Evolutionary conservation across 805 yeast genomes (phyloP), one percentile per base, ranked within the genome.

Genomic region (Maudiozyma bulderi): DNA sequence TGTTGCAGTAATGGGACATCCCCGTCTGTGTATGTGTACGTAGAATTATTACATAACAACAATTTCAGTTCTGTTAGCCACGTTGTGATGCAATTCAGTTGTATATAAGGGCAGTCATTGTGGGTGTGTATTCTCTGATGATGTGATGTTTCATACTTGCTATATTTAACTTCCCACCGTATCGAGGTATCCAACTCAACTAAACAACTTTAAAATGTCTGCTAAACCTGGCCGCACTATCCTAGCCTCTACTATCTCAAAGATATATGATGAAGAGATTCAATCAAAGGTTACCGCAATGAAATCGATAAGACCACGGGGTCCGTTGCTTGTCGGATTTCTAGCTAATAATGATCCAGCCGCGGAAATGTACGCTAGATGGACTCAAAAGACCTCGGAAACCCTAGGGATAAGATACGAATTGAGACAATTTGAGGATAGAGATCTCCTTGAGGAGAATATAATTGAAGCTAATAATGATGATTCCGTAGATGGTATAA

Each of bases 301-400:
- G 34, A 68, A 61, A 10, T 41, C 39, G 13, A 44, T 45, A 2
- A 53, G 57, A 43, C 67, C 69, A 1, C 70, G 77, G 53, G 72
- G 75, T 33, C 98, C 98, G 6, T 77, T 76, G 55, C 71, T 93
- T 39, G 97, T 91, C 34, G 99, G 99, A 0, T 80, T 93, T 52
- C 72, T 93, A 40, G 97, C 97, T 13, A 93, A 93, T 65, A 73
- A 75, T 13, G 99, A 93, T 59, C 98, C 97, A 2, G 96, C 98
- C 10, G 98, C 96, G 6, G 77, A 77, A 60, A 85, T 85, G 85
- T 93, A 93, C 65, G 98, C 99, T 44, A 82, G 81, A 45, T 93
- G 97, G 96, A 91, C 99, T 0, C 86, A 84, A 31, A 90, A 88
- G 63, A 91, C 98, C 0, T 80, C 93, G 56, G 84, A 80, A 60